These are phyloP conservation scores for Allium sativum DNA, from an alignment of 106 monocot species.

Conservation along the genomic window DNA sequence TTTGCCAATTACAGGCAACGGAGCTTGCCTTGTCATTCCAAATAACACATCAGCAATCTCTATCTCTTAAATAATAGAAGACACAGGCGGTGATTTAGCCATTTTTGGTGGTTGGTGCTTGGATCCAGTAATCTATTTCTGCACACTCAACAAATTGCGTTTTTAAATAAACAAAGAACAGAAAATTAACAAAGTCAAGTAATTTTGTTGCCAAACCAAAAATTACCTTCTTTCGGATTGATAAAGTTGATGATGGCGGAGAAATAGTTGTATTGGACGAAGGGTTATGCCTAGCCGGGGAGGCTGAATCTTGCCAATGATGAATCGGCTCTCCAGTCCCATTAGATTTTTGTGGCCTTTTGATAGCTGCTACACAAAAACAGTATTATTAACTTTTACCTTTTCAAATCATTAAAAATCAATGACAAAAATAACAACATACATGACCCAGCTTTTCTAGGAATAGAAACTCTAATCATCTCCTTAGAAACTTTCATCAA, in stretches of 20 bases:
- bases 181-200: not conserved
- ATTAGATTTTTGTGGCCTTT: slow-evolving; percentile 69
- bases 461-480: slow-evolving; percentile 79
- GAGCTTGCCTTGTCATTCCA: slow-evolving; percentile 67
- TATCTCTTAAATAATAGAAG: slow-evolving; percentile 65
- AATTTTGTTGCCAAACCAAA: not conserved
- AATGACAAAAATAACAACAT: slow-evolving; percentile 11
- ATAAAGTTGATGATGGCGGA: slow-evolving; percentile 57
- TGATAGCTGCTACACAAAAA: slow-evolving; percentile 64
- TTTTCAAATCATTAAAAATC: not conserved
- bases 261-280: too few relatives aligned
- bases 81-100: slow-evolving; percentile 14
- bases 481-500: slow-evolving; percentile 69
- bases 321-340: slow-evolving; percentile 39
- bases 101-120: slow-evolving; percentile 71
- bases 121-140: slow-evolving; percentile 38
- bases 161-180: slow-evolving; percentile 2
- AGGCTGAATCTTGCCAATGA: slow-evolving; percentile 58
- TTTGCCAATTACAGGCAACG: slow-evolving; percentile 8
- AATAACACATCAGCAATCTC: slow-evolving; percentile 97
- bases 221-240: slow-evolving; percentile 62
- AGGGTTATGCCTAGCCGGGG: slow-evolving; percentile 48
- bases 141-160: slow-evolving; percentile 5
- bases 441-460: slow-evolving; percentile 87
- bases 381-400: too few relatives aligned